Percentiles rank a stretch among this genome's conserved stretches.
Evolutionary conservation across 140 eudicot species (phyloP).

Genomic region (Ambrosia hybrid): DNA sequence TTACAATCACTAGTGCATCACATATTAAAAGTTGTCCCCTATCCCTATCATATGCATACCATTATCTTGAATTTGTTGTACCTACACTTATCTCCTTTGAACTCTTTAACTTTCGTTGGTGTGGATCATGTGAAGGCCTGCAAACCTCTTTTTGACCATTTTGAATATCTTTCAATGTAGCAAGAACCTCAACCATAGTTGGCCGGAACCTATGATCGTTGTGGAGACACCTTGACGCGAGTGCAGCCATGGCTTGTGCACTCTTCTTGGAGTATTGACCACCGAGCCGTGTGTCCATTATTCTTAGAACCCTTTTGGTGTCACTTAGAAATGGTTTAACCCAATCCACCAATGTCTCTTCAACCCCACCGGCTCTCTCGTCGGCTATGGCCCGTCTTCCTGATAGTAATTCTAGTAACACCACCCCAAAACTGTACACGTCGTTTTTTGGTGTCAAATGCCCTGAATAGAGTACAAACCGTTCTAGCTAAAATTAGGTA

Average conservation of each 20-base stretch:
- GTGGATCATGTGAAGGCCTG: constrained; percentile 19
- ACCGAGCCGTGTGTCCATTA: constrained; percentile 73
- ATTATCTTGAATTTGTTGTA: background rate
- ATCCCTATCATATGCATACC: too few species aligned
- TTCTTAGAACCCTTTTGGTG: constrained; percentile 52
- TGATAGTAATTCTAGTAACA: constrained; percentile 60
- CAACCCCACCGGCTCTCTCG: constrained; percentile 55
- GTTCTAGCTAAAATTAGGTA: background rate
- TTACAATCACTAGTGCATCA: constrained; percentile 22
- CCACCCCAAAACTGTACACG: constrained; percentile 79
- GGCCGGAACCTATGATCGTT: constrained; percentile 67
- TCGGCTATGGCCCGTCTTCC: constrained; percentile 69
- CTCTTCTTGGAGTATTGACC: constrained; percentile 75
- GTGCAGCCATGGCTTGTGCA: constrained; percentile 57
- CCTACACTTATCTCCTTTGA: constrained; percentile 25
- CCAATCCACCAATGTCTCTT: constrained; percentile 81
- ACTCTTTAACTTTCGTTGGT: constrained; percentile 9
- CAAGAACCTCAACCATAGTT: constrained; percentile 52
- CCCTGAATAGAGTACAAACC: constrained; percentile 29
- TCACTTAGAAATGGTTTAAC: constrained; percentile 68
- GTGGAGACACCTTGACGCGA: constrained; percentile 60
- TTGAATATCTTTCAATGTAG: constrained; percentile 39
- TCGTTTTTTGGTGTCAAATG: constrained; percentile 75
- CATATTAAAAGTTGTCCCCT: background rate
- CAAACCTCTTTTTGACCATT: constrained; percentile 26